A percentile compares a stretch with the other conserved stretches of the same genome.
Conservation (phyloP, 2,329 filamentous ascomycete genomes). For the Chalaropsis thielavioides region DNA sequence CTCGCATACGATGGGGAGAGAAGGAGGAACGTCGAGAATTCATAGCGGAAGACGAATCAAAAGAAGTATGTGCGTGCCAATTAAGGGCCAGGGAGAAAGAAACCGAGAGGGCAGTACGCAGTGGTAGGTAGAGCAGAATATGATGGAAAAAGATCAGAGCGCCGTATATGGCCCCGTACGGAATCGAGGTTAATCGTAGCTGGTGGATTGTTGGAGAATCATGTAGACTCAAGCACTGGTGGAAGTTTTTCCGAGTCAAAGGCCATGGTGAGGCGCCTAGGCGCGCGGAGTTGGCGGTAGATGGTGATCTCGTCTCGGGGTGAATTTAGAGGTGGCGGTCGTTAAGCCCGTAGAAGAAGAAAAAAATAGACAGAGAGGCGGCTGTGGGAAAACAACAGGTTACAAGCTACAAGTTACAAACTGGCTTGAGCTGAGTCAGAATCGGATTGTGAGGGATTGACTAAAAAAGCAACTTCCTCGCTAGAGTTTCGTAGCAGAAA, state of each 20-base stretch:
- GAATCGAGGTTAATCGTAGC: neutral
- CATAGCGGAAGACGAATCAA: conserved; percentile 10
- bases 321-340: neutral
- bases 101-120: neutral
- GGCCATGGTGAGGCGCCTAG: conserved; percentile 1
- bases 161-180: too few relatives aligned
- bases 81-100: neutral
- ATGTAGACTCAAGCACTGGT: neutral
- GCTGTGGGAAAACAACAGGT: neutral
- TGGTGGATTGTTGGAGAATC: neutral
- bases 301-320: neutral
- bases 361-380: neutral
- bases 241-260: neutral
- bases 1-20: conserved; percentile 15
- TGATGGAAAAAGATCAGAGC: neutral
- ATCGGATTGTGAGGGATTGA: neutral
- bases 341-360: neutral
- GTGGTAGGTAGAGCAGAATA: neutral
- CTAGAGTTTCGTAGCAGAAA: neutral
- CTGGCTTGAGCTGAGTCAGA: neutral
- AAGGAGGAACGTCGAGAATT: conserved; percentile 15
- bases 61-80: neutral
- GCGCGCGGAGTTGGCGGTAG: neutral
- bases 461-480: neutral
- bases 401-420: neutral